Evolutionary conservation across 257 asterid genomes (phyloP).

Genomic region (Nicotiana sylvestris): DNA sequence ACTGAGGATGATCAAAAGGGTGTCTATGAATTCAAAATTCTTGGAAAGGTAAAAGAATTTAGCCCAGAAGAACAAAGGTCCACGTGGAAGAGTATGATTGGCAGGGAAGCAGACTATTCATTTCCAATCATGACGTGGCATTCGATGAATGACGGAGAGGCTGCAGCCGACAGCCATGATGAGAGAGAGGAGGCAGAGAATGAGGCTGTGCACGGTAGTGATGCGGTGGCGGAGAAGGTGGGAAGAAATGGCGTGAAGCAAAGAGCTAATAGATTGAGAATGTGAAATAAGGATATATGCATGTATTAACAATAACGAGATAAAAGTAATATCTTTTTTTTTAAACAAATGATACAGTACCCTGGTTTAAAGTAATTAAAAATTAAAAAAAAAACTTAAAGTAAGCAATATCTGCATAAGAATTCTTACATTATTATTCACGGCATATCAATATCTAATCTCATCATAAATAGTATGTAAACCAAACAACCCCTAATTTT

Average conservation of each 20-base stretch:
- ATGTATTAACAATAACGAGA: no score
- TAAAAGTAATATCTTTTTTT: no score
- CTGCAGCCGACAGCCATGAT: slow-evolving; percentile 59
- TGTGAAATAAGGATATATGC: no score
- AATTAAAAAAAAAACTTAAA: no score
- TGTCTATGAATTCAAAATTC: slow-evolving; percentile 67
- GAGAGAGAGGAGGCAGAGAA: slow-evolving; percentile 69
- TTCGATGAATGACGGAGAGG: slow-evolving; percentile 60
- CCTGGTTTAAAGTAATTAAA: no score
- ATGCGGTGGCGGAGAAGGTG: slow-evolving; percentile 33
- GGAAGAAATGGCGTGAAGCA: slow-evolving; percentile 24
- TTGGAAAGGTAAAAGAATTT: slow-evolving; percentile 75
- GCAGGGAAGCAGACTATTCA: slow-evolving; percentile 80
- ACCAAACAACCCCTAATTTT: no score
- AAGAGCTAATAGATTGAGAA: slow-evolving; percentile 45
- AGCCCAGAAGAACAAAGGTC: slow-evolving; percentile 81
- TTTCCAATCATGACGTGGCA: slow-evolving; percentile 37
- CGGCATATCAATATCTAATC: no score
- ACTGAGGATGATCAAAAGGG: slow-evolving; percentile 49
- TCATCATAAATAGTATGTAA: no score
- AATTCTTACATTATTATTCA: no score
- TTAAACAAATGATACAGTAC: no score
- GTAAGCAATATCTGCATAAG: no score
- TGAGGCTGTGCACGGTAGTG: slow-evolving; percentile 64
- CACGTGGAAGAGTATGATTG: slow-evolving; percentile 43